Evolutionary conservation across 2,329 filamentous ascomycete species (phyloP).

Genomic region (Claviceps digitariae): DNA sequence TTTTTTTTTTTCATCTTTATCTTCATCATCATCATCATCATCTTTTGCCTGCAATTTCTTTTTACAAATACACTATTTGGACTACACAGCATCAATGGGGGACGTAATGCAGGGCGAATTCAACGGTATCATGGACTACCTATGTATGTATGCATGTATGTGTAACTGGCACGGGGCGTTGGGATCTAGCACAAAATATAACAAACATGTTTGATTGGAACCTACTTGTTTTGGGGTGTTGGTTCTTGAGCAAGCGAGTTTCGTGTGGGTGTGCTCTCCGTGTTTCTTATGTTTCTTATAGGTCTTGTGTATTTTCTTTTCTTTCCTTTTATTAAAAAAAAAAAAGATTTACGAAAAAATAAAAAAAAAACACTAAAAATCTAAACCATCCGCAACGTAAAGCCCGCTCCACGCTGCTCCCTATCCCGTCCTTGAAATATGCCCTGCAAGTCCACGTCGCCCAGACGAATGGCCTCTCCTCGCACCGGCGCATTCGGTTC

Average conservation of each 20-base stretch:
- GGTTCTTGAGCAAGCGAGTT: no score
- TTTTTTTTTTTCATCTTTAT: no score
- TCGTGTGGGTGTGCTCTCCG: not conserved
- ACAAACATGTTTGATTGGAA: not conserved
- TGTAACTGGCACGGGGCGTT: not conserved
- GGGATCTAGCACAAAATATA: not conserved
- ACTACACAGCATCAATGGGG: not conserved
- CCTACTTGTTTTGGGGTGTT: not conserved
- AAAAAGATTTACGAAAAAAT: no score
- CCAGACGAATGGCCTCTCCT: constrained; percentile 48
- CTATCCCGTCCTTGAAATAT: constrained; percentile 55
- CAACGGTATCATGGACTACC: not conserved
- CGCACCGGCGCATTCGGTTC: constrained; percentile 72
- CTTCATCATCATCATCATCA: no score
- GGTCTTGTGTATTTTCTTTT: not conserved
- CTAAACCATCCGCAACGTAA: constrained; percentile 47
- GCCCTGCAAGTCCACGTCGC: constrained; percentile 51
- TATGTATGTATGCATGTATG: not conserved
- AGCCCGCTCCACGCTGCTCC: constrained; percentile 53
- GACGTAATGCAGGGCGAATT: not conserved
- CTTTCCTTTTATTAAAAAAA: not conserved
- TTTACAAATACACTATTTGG: not conserved
- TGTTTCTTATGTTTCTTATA: not conserved
- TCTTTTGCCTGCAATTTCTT: not conserved
- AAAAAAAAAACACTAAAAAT: not conserved